These are phyloP conservation scores for Huntiella omanensis DNA, from an alignment of 2,329 filamentous ascomycete species.

Conservation along the genomic window DNA sequence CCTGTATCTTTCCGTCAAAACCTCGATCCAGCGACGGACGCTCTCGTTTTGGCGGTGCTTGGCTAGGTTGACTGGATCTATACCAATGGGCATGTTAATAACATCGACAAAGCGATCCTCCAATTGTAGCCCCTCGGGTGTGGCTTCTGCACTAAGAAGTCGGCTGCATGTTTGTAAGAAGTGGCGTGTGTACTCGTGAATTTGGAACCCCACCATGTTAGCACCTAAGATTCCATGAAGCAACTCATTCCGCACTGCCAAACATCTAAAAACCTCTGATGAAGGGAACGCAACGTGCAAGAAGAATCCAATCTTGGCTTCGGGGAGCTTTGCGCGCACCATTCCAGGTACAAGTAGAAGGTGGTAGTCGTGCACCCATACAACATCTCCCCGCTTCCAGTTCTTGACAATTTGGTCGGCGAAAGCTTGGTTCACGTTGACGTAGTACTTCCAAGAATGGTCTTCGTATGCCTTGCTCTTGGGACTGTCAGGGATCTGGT, in stretches of 20 bases:
- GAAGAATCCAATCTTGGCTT: constrained; percentile 93
- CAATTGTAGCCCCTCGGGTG: constrained; percentile 69
- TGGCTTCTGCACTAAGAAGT: constrained; percentile 75
- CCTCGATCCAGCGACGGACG: constrained; percentile 60
- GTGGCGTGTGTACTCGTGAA: constrained; percentile 78
- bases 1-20: constrained; percentile 66
- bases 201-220: constrained; percentile 86
- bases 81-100: constrained; percentile 68
- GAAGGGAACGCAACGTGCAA: constrained; percentile 90
- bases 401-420: constrained; percentile 77
- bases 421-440: constrained; percentile 81
- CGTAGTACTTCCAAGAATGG: constrained; percentile 90
- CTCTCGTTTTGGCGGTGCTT: constrained; percentile 51
- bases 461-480: constrained; percentile 98
- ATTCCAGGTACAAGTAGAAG: constrained; percentile 74
- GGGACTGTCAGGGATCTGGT: constrained; percentile 91
- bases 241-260: constrained; percentile 70
- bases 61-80: constrained; percentile 62
- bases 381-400: constrained; percentile 82
- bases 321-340: constrained; percentile 75
- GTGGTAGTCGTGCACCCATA: constrained; percentile 96
- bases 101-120: constrained; percentile 91
- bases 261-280: constrained; percentile 84
- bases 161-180: constrained; percentile 93
- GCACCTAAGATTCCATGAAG: constrained; percentile 85